Conservation (phyloP, 192 early-diverging fungal genomes). For the Coemansia sp. region DNA sequence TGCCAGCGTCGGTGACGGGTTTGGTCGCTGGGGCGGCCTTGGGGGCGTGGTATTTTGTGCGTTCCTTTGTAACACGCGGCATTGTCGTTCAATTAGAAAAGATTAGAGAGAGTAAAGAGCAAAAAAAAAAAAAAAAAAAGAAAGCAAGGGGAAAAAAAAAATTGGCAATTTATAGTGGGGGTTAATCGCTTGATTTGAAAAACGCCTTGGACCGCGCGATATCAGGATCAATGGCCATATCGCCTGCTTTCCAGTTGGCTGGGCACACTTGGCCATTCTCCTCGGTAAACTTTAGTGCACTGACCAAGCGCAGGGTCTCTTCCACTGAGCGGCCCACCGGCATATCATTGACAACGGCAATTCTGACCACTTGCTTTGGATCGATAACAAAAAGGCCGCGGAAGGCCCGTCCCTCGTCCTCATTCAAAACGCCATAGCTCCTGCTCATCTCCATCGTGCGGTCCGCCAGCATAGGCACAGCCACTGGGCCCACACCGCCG, state of each 20-base stretch:
- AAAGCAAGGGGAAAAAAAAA: no score
- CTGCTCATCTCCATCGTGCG: constrained; percentile 65
- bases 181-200: constrained; percentile 1
- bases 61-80: constrained; percentile 24
- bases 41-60: constrained; percentile 29
- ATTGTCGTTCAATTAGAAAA: constrained; percentile 3
- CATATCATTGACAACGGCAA: constrained; percentile 75
- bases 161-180: background rate
- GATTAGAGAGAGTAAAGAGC: no score
- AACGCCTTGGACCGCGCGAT: constrained; percentile 7
- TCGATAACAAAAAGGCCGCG: constrained; percentile 83
- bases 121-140: background rate
- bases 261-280: constrained; percentile 73
- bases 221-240: constrained; percentile 1
- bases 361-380: constrained; percentile 68
- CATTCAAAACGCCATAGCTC: constrained; percentile 73
- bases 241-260: constrained; percentile 72
- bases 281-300: constrained; percentile 81
- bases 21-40: background rate
- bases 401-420: constrained; percentile 68
- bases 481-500: constrained; percentile 79
- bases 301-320: constrained; percentile 76
- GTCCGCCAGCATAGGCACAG: constrained; percentile 79
- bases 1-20: background rate
- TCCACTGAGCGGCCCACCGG: constrained; percentile 76